Base-by-base conservation (phyloP, 2,329 filamentous ascomycete species). In the Helminthosporium solani region DNA sequence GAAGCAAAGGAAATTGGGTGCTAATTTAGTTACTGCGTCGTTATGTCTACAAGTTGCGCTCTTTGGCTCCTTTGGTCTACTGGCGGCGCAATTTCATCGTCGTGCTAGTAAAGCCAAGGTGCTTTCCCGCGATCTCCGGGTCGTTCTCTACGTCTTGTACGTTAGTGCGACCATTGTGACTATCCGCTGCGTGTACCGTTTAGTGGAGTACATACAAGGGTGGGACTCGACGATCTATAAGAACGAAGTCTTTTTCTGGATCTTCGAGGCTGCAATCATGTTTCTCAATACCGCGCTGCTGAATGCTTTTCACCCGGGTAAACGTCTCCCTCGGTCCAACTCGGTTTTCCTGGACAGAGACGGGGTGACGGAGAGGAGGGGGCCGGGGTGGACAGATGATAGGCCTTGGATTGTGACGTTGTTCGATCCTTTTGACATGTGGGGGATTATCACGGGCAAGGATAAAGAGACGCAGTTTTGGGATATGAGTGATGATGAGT, bases 181-280 rank as follows among this genome's bases (percentile, higher is more conserved):
- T 2, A 60, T 75, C 4, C 71, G 76, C 28, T 78, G 75, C 49
- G 74, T 80, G 42, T 81, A 76, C 47, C 77, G 80, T 4, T 73
- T 77, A 0, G 74, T 80, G 16, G 76, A 81, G 46, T 78, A 75
- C 42, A 71, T 74, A 36, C 41, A 57, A n/a, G 67, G 63, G 15
- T 67, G 71, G 60, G 59, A 68, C 47, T 64, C 66, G 39, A 52
- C 46, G 2, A 51, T 70, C 46, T 60, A 73, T 42, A 68, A 68
- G 33, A 70, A 77, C 39, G 78, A 82, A 45, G 73, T 72, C 56
- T 78, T 75, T 52, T 78, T 81, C 49, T 82, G 76, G 73, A 65
- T 80, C 25, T 79, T 82, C 46, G 79, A 82, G 53, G 73, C 71
- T 3, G 58, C 67, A 2, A 72, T 79, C 41, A 80, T 82, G 73